Conservation (phyloP, 805 yeast species). For the Lipomyces mesembrius region DNA sequence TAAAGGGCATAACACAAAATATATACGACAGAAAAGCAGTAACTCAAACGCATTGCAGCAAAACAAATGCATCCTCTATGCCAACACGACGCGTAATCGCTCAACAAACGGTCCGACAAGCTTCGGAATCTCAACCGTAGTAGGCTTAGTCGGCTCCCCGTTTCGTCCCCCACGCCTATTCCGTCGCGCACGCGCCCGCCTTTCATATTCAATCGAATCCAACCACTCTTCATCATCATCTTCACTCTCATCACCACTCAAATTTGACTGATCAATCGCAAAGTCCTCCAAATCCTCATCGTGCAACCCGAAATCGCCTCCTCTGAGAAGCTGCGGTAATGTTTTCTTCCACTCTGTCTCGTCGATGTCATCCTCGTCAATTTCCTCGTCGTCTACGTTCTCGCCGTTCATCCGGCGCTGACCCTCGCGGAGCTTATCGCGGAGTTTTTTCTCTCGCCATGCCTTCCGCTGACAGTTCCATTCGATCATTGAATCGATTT, state of each 20-base stretch:
- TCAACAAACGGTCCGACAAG: conserved; percentile 31
- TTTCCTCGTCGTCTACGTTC: conserved; percentile 38
- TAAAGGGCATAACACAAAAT: neutral
- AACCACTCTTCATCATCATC: conserved; percentile 42
- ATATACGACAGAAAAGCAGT: neutral
- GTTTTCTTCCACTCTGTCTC: conserved; percentile 53
- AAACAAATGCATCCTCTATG: conserved; percentile 13
- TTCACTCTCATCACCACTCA: conserved; percentile 44
- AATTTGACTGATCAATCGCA: conserved; percentile 43
- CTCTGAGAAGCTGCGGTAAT: conserved; percentile 50
- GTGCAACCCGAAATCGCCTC: conserved; percentile 55
- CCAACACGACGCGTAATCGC: conserved; percentile 38
- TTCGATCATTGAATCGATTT: conserved; percentile 49
- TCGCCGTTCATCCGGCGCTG: conserved; percentile 35
- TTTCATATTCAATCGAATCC: conserved; percentile 42
- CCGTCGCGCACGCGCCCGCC: conserved; percentile 40
- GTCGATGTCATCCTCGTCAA: conserved; percentile 41
- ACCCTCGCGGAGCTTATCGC: conserved; percentile 33
- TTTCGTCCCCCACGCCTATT: conserved; percentile 32
- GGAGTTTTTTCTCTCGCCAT: conserved; percentile 39
- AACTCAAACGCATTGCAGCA: neutral
- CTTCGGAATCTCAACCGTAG: conserved; percentile 31
- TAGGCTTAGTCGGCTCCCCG: conserved; percentile 35
- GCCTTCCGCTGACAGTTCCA: conserved; percentile 48
- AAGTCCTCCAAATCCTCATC: conserved; percentile 56